Percentiles rank a stretch among this genome's conserved stretches.
phyloP scores from a whole-genome alignment of 805 yeast species.

The Isabelozyma gotoi region DNA sequence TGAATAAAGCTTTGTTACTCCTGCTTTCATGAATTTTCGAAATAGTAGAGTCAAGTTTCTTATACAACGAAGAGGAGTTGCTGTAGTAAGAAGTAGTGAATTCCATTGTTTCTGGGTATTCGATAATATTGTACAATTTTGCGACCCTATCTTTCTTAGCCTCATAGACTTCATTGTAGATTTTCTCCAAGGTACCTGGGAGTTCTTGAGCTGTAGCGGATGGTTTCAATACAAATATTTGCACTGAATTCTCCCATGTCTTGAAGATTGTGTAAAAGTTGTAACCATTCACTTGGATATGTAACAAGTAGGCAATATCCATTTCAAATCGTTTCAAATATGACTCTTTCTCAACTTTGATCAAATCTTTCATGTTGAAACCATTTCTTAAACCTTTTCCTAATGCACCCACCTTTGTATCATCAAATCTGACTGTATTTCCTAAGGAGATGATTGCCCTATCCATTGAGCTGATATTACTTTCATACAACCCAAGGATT shows the following conservation, averaged over 20 bases:
- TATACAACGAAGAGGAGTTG: slow-evolving; percentile 54
- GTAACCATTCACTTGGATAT: slow-evolving; percentile 69
- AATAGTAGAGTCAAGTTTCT: slow-evolving; percentile 54
- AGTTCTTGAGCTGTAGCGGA: slow-evolving; percentile 64
- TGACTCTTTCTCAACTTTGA: slow-evolving; percentile 45
- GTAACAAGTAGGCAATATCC: slow-evolving; percentile 65
- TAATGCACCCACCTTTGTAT: slow-evolving; percentile 72
- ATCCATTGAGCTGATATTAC: slow-evolving; percentile 64
- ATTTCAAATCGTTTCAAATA: slow-evolving; percentile 58
- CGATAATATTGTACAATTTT: slow-evolving; percentile 45
- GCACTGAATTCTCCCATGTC: slow-evolving; percentile 55
- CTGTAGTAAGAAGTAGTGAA: slow-evolving; percentile 58
- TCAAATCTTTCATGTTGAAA: slow-evolving; percentile 61
- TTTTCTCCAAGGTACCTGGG: slow-evolving; percentile 51
- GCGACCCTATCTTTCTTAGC: slow-evolving; percentile 47
- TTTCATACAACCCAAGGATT: slow-evolving; percentile 73
- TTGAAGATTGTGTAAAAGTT: slow-evolving; percentile 70
- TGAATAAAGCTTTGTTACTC: slow-evolving; percentile 61
- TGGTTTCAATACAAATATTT: slow-evolving; percentile 66
- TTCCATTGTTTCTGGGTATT: slow-evolving; percentile 50
- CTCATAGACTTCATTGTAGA: slow-evolving; percentile 54
- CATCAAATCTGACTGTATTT: slow-evolving; percentile 65
- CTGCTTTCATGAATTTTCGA: slow-evolving; percentile 57
- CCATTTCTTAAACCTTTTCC: slow-evolving; percentile 87
- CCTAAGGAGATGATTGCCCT: slow-evolving; percentile 82